Conservation (phyloP, 495 filamentous ascomycete species). For the Oidiodendron maius region DNA sequence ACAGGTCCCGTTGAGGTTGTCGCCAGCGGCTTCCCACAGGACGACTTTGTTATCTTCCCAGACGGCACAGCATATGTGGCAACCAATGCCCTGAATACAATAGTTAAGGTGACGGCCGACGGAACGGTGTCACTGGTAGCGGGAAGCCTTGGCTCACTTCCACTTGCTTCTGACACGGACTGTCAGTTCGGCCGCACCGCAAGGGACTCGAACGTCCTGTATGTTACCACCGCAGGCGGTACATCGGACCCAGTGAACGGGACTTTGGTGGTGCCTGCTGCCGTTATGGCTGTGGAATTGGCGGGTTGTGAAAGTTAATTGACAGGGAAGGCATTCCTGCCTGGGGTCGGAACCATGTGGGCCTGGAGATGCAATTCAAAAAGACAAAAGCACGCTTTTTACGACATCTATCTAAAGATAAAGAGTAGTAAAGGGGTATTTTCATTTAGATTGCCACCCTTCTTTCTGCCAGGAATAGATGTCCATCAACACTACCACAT, state of each 20-base stretch:
- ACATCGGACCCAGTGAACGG: neutral
- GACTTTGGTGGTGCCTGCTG: neutral
- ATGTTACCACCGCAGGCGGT: neutral
- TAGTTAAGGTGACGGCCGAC: slow-evolving; percentile 4
- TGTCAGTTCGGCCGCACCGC: neutral
- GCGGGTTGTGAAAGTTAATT: no score
- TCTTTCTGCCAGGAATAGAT: no score
- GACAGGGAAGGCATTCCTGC: neutral
- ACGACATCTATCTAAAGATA: no score
- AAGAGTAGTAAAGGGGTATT: no score
- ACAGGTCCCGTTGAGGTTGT: neutral
- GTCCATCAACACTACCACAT: no score
- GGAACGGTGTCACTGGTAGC: slow-evolving; percentile 2
- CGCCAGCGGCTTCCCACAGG: slow-evolving; percentile 12
- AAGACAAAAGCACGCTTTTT: no score
- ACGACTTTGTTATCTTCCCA: slow-evolving; percentile 28
- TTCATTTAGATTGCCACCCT: no score
- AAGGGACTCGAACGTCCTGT: neutral
- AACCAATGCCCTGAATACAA: slow-evolving; percentile 9
- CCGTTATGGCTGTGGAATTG: neutral
- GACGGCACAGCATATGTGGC: slow-evolving; percentile 34
- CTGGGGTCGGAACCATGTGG: neutral
- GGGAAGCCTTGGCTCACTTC: neutral
- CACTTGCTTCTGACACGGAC: neutral
- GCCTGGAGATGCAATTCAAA: neutral